phyloP scores from a whole-genome alignment of 257 asterid genomes.

The Fraxinus quadrangulata region DNA sequence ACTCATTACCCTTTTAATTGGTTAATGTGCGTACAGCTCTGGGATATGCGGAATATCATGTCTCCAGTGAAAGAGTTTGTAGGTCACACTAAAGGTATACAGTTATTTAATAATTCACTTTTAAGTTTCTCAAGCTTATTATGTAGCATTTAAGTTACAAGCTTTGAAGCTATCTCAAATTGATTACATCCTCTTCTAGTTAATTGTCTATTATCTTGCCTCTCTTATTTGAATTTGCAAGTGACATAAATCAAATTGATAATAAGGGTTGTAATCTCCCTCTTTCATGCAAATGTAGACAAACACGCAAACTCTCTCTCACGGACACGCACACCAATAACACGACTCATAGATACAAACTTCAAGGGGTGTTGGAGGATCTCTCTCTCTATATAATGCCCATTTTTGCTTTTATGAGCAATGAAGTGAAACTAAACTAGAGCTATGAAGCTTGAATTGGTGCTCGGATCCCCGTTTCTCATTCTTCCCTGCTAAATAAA shows the following conservation, averaged over 20 bases:
- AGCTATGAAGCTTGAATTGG: neutral
- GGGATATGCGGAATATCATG: constrained; percentile 94
- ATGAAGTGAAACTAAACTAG: neutral
- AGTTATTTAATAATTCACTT: constrained; percentile 15
- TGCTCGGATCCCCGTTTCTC: neutral
- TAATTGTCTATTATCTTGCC: neutral
- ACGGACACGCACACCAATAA: neutral
- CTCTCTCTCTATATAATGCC: neutral
- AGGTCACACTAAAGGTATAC: constrained; percentile 92
- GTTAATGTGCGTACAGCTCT: constrained; percentile 59
- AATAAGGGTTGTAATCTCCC: neutral
- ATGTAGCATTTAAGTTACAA: neutral
- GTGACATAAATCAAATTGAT: neutral
- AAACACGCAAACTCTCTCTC: neutral
- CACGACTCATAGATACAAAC: neutral
- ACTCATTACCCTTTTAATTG: constrained; percentile 26
- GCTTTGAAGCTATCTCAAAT: neutral
- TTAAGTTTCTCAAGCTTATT: neutral
- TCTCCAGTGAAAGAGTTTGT: constrained; percentile 89
- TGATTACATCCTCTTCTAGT: neutral
- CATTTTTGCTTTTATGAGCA: neutral
- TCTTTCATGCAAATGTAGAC: neutral
- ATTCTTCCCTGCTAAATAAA: neutral
- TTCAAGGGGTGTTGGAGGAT: neutral
- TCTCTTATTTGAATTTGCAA: neutral